phyloP scores from a whole-genome alignment of 192 early-diverging fungal species.

The Chytriomyces sp. region DNA sequence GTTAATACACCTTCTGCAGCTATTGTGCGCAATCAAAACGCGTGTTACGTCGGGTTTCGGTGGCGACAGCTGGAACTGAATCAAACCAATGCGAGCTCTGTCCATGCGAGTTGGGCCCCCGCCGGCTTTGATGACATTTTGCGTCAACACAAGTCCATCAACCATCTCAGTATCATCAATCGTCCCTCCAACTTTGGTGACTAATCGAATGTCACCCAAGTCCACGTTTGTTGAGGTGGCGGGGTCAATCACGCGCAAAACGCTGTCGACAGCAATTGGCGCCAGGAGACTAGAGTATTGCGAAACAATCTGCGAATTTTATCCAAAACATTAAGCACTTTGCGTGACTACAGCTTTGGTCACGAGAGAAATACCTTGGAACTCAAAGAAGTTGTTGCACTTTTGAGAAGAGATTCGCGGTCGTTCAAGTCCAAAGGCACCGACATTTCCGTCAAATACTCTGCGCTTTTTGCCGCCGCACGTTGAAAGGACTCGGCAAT shows the following conservation, averaged over 20 bases:
- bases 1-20: conserved; percentile 3
- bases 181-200: conserved; percentile 97
- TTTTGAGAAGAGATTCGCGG: conserved; percentile 88
- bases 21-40: no score
- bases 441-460: conserved; percentile 90
- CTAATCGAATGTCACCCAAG: conserved; percentile 90
- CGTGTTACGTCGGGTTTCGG: conserved; percentile 90
- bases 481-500: conserved; percentile 96
- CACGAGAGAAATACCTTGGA: conserved; percentile 69
- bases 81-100: conserved; percentile 97
- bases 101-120: conserved; percentile 94
- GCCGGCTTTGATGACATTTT: conserved; percentile 86
- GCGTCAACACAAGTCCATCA: conserved; percentile 91
- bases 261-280: conserved; percentile 96
- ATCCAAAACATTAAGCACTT: conserved; percentile 10
- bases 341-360: conserved; percentile 1
- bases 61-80: conserved; percentile 99
- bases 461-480: conserved; percentile 83
- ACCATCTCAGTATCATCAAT: conserved; percentile 97
- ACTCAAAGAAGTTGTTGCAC: conserved; percentile 93
- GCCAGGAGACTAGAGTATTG: conserved; percentile 94
- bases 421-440: conserved; percentile 85
- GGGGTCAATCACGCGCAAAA: conserved; percentile 91
- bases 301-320: conserved; percentile 79
- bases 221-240: conserved; percentile 85